A percentile compares a stretch with the other conserved stretches of the same genome.
These are phyloP conservation scores for Hericium coralloides DNA, from an alignment of 768 basidiomycete species.

Conservation along the genomic window DNA sequence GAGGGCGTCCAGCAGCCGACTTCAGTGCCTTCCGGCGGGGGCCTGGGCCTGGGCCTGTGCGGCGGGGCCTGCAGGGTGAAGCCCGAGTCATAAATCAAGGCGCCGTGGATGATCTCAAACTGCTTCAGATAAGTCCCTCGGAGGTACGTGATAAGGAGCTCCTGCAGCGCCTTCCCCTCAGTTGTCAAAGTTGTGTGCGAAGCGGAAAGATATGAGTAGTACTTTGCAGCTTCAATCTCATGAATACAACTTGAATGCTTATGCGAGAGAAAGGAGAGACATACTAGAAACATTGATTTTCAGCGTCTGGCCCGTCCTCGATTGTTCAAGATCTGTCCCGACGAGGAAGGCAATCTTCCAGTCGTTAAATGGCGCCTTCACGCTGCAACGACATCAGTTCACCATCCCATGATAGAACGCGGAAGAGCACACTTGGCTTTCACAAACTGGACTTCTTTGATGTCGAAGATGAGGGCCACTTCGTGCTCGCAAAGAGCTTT, in stretches of 20 bases:
- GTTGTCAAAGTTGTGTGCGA: neutral
- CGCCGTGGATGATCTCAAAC: neutral
- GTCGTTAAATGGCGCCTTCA: neutral
- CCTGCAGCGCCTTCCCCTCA: neutral
- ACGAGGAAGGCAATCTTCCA: conserved; percentile 21
- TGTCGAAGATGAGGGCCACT: conserved; percentile 18
- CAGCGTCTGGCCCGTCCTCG: conserved; percentile 12
- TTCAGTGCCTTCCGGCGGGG: neutral
- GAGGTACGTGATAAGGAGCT: neutral
- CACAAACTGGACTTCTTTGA: conserved; percentile 16
- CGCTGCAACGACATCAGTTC: neutral
- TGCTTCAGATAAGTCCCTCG: neutral
- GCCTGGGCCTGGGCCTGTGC: neutral
- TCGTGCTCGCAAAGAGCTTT: conserved; percentile 21
- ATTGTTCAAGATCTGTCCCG: conserved; percentile 14
- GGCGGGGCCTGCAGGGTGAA: neutral
- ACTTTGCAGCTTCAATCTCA: neutral
- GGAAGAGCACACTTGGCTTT: neutral
- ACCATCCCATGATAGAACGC: neutral
- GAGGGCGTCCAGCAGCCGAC: neutral
- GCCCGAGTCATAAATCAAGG: neutral
- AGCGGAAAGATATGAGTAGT: neutral
- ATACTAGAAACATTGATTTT: conserved; percentile 15
- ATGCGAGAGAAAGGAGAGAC: neutral
- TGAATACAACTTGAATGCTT: neutral